These are phyloP conservation scores for Coemansia asiatica DNA, from an alignment of 192 early-diverging fungal genomes.

Conservation along the genomic window DNA sequence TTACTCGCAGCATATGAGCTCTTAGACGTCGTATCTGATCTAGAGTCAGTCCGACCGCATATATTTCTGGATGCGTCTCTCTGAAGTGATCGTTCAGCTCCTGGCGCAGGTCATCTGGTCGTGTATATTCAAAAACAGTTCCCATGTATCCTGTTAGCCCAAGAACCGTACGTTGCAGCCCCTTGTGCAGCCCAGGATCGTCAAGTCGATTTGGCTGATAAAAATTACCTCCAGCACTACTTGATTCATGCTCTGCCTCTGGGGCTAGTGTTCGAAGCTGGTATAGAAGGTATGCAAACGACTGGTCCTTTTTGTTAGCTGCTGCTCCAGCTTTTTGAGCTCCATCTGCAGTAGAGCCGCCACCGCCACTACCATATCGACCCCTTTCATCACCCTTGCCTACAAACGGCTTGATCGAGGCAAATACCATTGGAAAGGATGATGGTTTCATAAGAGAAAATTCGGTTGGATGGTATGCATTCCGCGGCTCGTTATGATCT, in stretches of 20 bases:
- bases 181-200: slow-evolving; percentile 80
- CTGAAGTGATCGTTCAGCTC: slow-evolving; percentile 88
- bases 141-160: slow-evolving; percentile 82
- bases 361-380: slow-evolving; percentile 7
- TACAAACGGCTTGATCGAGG: slow-evolving; percentile 47
- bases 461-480: slow-evolving; percentile 13
- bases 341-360: not conserved
- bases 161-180: slow-evolving; percentile 73
- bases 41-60: slow-evolving; percentile 74
- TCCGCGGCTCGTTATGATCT: slow-evolving; percentile 19
- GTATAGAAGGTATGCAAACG: slow-evolving; percentile 46
- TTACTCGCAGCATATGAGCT: slow-evolving; percentile 67
- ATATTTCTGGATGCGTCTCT: slow-evolving; percentile 74
- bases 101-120: slow-evolving; percentile 78
- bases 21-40: slow-evolving; percentile 88
- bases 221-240: not conserved
- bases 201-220: slow-evolving; percentile 89
- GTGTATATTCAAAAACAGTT: slow-evolving; percentile 79
- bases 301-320: slow-evolving; percentile 27
- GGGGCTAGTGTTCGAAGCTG: slow-evolving; percentile 33
- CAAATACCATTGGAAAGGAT: slow-evolving; percentile 37
- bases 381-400: slow-evolving; percentile 33
- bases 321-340: not conserved
- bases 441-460: slow-evolving; percentile 28
- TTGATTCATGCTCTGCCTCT: slow-evolving; percentile 19